These are phyloP conservation scores for Alternaria conjuncta DNA, from an alignment of 2,329 filamentous ascomycete species.

Conservation along the genomic window DNA sequence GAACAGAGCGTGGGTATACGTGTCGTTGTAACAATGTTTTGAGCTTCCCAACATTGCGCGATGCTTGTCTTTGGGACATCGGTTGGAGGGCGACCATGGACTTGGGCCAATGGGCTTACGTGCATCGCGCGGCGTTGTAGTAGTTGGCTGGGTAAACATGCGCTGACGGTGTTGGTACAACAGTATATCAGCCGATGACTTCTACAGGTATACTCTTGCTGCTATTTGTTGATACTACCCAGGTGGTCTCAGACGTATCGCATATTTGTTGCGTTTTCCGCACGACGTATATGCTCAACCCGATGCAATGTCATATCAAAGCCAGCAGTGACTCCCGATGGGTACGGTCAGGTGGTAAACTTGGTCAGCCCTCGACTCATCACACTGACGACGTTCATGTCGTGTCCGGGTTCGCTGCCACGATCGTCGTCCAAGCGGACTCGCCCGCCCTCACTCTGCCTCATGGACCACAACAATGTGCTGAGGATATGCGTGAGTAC, in stretches of 20 bases:
- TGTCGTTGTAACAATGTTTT: neutral
- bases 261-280: constrained; percentile 57
- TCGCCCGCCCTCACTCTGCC: constrained; percentile 50
- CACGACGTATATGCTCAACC: constrained; percentile 59
- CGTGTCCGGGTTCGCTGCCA: constrained; percentile 57
- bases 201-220: neutral
- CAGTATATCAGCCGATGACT: neutral
- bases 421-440: constrained; percentile 43
- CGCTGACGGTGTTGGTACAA: neutral
- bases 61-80: neutral
- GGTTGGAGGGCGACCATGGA: neutral
- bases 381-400: constrained; percentile 67
- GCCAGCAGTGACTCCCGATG: constrained; percentile 67
- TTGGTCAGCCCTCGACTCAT: constrained; percentile 68
- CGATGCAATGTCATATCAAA: constrained; percentile 66
- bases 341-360: constrained; percentile 59
- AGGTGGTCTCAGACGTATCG: constrained; percentile 46
- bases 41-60: constrained; percentile 6
- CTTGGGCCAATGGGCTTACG: neutral
- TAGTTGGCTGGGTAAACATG: neutral
- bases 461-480: constrained; percentile 1
- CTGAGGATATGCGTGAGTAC: neutral
- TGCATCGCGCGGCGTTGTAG: neutral
- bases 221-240: neutral
- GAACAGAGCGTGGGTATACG: neutral